Percentiles rank a stretch among this genome's conserved stretches.
These are phyloP conservation scores for Thelephora terrestris DNA, from an alignment of 1,284 basidiomycete genomes.

Conservation along the genomic window DNA sequence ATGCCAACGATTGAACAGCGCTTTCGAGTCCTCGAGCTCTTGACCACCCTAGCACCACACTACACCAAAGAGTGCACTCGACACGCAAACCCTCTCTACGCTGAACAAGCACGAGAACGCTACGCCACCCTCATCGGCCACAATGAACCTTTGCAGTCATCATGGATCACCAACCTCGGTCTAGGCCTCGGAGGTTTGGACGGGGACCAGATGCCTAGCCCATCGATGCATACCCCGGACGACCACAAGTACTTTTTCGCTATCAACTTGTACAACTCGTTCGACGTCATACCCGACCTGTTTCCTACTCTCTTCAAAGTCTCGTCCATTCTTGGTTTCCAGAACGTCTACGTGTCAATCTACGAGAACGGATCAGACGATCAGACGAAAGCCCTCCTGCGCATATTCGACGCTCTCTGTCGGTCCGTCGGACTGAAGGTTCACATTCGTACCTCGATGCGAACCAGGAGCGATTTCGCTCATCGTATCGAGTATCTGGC, in stretches of 20 bases:
- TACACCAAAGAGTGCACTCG: constrained; percentile 88
- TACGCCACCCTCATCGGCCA: constrained; percentile 79
- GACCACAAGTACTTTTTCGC: constrained; percentile 97
- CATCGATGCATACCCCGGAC: constrained; percentile 32
- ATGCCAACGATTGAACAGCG: constrained; percentile 74
- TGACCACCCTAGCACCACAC: constrained; percentile 79
- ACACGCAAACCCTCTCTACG: constrained; percentile 72
- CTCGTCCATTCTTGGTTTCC: constrained; percentile 82
- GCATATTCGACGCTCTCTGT: constrained; percentile 87
- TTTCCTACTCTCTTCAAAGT: constrained; percentile 93
- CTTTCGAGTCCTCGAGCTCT: constrained; percentile 72
- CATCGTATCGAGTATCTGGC: constrained; percentile 98
- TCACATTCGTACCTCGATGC: constrained; percentile 82
- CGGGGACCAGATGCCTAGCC: constrained; percentile 31
- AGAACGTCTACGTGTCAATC: constrained; percentile 94
- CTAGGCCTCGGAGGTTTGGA: constrained; percentile 31
- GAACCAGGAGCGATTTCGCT: constrained; percentile 91
- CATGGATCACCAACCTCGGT: constrained; percentile 51
- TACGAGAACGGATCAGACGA: constrained; percentile 96
- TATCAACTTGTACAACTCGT: constrained; percentile 97
- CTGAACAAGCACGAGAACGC: constrained; percentile 74
- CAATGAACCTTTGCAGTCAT: constrained; percentile 43
- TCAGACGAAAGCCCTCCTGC: constrained; percentile 90
- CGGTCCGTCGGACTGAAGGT: constrained; percentile 83
- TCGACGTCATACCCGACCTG: constrained; percentile 92